Conservation (phyloP, 2,329 filamentous ascomycete genomes). For the Didymella pinodella region DNA sequence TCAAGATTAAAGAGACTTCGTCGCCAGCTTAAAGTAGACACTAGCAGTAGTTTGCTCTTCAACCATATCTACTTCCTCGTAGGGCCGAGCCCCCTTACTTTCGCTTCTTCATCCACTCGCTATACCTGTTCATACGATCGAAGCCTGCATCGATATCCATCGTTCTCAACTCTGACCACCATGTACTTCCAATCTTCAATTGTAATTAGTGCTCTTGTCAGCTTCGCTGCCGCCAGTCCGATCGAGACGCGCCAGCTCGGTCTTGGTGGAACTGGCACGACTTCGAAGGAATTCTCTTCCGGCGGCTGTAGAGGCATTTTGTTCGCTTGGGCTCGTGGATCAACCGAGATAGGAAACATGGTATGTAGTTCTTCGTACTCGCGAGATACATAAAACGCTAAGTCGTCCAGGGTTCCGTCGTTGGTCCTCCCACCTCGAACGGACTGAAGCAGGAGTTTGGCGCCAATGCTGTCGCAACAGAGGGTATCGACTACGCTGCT, state of each 20-base stretch:
- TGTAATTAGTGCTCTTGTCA: slow-evolving; percentile 31
- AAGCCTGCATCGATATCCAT: background rate
- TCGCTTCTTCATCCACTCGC: slow-evolving; percentile 10
- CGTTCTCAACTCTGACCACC: background rate
- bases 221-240: slow-evolving; percentile 34
- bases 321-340: slow-evolving; percentile 60
- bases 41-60: slow-evolving; percentile 3
- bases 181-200: slow-evolving; percentile 39
- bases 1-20: slow-evolving; percentile 3
- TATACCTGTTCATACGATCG: slow-evolving; percentile 2
- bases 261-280: slow-evolving; percentile 31
- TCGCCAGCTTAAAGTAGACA: slow-evolving; percentile 1
- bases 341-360: slow-evolving; percentile 60
- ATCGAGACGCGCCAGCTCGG: slow-evolving; percentile 37
- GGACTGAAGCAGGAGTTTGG: slow-evolving; percentile 42
- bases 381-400: slow-evolving; percentile 19
- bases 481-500: slow-evolving; percentile 46
- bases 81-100: slow-evolving; percentile 6
- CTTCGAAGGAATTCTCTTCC: slow-evolving; percentile 51
- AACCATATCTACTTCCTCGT: background rate
- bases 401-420: slow-evolving; percentile 44
- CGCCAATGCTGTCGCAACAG: slow-evolving; percentile 38
- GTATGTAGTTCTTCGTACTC: slow-evolving; percentile 31
- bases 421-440: slow-evolving; percentile 45
- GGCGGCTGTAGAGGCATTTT: slow-evolving; percentile 54